Evolutionary conservation across 805 yeast species (phyloP).

Genomic region (Lipomyces japonicus): DNA sequence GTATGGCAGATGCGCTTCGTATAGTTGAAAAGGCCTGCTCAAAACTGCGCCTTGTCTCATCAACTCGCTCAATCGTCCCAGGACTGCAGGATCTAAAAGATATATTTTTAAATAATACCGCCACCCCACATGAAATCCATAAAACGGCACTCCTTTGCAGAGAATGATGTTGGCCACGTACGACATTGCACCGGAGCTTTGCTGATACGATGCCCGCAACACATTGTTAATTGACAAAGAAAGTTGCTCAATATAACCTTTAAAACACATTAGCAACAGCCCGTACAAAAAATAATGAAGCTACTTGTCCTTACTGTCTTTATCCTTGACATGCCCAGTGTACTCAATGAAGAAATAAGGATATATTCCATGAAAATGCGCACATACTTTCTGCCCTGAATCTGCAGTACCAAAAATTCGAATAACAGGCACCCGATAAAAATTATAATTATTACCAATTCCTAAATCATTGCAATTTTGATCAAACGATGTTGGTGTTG

Average conservation of each 20-base stretch:
- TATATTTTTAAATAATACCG: constrained; percentile 64
- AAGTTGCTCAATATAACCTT: constrained; percentile 25
- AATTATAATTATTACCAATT: constrained; percentile 30
- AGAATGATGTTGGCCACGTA: constrained; percentile 41
- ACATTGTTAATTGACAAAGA: constrained; percentile 32
- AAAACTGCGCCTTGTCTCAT: constrained; percentile 45
- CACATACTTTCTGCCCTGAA: constrained; percentile 54
- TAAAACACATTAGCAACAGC: too few relatives aligned
- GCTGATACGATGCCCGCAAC: constrained; percentile 31
- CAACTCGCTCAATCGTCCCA: constrained; percentile 52
- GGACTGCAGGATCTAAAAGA: constrained; percentile 58
- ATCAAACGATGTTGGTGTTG: constrained; percentile 55
- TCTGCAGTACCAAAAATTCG: constrained; percentile 71
- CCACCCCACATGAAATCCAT: constrained; percentile 74
- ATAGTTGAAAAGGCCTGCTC: constrained; percentile 47
- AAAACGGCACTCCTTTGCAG: constrained; percentile 75
- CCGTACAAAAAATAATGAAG: too few relatives aligned
- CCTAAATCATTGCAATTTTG: constrained; percentile 30
- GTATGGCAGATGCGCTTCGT: constrained; percentile 78
- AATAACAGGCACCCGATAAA: constrained; percentile 59
- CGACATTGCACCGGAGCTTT: constrained; percentile 16
- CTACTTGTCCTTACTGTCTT: constrained; percentile 1
- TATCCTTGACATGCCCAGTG: constrained; percentile 39
- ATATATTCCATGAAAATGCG: constrained; percentile 78
- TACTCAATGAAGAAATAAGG: constrained; percentile 77